Percentiles rank a stretch among this genome's conserved stretches.
phyloP scores from a whole-genome alignment of 148 eudicot genomes.

The Amaranthus cruentus region DNA sequence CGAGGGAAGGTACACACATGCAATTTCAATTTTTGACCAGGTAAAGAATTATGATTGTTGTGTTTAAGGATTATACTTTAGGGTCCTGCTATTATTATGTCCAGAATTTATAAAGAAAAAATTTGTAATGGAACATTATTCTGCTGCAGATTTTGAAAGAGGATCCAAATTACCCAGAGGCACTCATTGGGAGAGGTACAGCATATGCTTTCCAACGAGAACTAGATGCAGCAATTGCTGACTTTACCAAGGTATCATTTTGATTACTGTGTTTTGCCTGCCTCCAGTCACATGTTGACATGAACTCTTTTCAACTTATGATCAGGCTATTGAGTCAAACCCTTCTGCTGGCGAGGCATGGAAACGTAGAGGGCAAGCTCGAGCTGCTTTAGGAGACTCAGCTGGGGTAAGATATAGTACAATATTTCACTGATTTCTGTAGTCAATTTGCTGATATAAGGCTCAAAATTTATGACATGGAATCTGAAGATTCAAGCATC shows the following conservation, averaged over 20 bases:
- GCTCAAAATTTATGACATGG: not conserved
- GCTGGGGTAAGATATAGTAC: slow-evolving; percentile 45
- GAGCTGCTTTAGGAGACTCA: slow-evolving; percentile 94
- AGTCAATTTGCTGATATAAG: not conserved
- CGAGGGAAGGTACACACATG: slow-evolving; percentile 81
- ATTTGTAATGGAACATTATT: not conserved
- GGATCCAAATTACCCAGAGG: slow-evolving; percentile 92
- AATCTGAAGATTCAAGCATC: not conserved
- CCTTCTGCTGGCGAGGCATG: slow-evolving; percentile 97
- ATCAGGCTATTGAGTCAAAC: slow-evolving; percentile 73
- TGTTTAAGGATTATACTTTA: not conserved
- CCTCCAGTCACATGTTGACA: slow-evolving; percentile 1
- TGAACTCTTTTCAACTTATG: slow-evolving; percentile 12
- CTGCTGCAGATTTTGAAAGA: slow-evolving; percentile 67
- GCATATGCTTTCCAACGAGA: slow-evolving; percentile 97
- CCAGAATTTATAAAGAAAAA: not conserved
- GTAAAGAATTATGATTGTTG: slow-evolving; percentile 30
- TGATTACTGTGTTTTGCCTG: slow-evolving; percentile 5
- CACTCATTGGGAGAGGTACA: slow-evolving; percentile 96
- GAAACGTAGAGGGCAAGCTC: slow-evolving; percentile 98
- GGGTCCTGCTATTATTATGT: not conserved
- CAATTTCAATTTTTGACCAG: slow-evolving; percentile 86
- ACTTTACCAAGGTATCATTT: slow-evolving; percentile 74
- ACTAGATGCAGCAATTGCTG: slow-evolving; percentile 89
- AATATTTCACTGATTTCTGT: not conserved